Conservation (phyloP, 345 rosid genomes). For the Eucalyptus cloeziana region DNA sequence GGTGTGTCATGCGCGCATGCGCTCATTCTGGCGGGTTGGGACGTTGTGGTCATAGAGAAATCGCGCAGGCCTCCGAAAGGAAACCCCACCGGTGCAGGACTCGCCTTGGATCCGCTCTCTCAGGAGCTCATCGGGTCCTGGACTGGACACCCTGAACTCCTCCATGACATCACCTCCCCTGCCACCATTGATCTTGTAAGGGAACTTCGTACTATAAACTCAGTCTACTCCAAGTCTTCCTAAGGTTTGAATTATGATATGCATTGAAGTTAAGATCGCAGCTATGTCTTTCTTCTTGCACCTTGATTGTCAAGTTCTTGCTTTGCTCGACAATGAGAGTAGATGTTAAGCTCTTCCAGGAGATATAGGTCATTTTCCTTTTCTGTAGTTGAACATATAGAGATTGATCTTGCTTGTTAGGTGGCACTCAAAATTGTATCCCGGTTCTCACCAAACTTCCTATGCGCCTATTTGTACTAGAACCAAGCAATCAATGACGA, state of each 20-base stretch:
- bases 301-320: neutral
- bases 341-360: neutral
- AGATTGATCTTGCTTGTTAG: neutral
- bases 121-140: slow-evolving; percentile 40
- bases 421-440: neutral
- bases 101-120: slow-evolving; percentile 43
- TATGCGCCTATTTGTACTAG: neutral
- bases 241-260: neutral
- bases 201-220: neutral
- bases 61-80: slow-evolving; percentile 37
- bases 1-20: slow-evolving; percentile 70
- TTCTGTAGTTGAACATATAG: neutral
- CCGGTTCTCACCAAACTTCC: neutral
- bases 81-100: slow-evolving; percentile 75
- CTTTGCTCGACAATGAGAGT: neutral
- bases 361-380: neutral
- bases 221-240: neutral
- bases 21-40: slow-evolving; percentile 53
- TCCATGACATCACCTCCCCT: slow-evolving; percentile 36
- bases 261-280: neutral
- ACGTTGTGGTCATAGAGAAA: slow-evolving; percentile 59
- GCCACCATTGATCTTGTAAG: slow-evolving; percentile 46
- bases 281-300: neutral
- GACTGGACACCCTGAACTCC: slow-evolving; percentile 35
- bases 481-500: slow-evolving; percentile 32